Conservation (phyloP, 208 protist genomes). For the Crithidia thermophila region DNA sequence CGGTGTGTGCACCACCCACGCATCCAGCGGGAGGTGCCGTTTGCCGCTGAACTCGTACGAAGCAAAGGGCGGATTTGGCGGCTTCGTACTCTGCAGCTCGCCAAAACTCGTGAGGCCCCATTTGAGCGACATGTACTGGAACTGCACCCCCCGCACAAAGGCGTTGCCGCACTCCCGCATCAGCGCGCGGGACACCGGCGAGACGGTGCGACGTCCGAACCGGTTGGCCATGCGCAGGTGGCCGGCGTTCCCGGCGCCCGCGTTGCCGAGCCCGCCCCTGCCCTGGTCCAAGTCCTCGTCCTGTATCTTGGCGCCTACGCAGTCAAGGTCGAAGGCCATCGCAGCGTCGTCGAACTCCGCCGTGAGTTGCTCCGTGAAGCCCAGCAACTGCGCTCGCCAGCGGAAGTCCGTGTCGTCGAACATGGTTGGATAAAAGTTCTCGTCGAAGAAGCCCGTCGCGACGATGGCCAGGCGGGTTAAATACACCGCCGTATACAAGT, state of each 20-base stretch:
- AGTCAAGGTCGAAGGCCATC: constrained; percentile 32
- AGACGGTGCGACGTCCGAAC: constrained; percentile 11
- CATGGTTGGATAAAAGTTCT: constrained; percentile 55
- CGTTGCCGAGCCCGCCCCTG: neutral
- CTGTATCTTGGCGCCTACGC: constrained; percentile 8
- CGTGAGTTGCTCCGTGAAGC: constrained; percentile 24
- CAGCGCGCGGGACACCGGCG: constrained; percentile 6
- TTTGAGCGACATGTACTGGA: constrained; percentile 25
- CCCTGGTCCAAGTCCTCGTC: neutral
- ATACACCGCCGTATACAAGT: constrained; percentile 26
- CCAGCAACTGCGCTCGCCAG: constrained; percentile 34
- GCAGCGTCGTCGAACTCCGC: constrained; percentile 6
- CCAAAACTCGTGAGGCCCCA: constrained; percentile 14
- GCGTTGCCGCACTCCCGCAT: constrained; percentile 18
- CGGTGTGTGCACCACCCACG: constrained; percentile 29
- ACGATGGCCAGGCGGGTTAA: constrained; percentile 46
- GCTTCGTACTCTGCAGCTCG: neutral
- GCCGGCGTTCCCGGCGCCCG: neutral
- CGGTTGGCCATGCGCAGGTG: no score
- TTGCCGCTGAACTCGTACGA: constrained; percentile 17
- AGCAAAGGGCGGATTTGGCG: constrained; percentile 9
- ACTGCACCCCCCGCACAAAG: constrained; percentile 21
- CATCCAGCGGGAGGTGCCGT: constrained; percentile 30
- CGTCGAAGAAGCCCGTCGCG: constrained; percentile 57
- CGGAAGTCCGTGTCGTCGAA: constrained; percentile 54